Base-by-base conservation (phyloP, 805 yeast genomes). In the Pichia membranifaciens region DNA sequence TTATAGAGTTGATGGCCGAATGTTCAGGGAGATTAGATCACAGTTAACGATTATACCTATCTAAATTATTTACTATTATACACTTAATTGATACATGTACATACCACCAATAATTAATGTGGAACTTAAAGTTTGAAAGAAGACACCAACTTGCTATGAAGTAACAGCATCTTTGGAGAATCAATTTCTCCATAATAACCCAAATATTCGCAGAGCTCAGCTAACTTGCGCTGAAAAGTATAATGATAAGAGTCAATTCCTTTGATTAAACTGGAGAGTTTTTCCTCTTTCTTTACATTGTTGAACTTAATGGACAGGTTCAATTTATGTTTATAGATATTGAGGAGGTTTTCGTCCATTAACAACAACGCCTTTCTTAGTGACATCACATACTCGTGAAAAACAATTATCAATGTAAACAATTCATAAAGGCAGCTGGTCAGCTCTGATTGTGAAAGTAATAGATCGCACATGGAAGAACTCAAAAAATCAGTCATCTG, bases 1-100 rank as follows among this genome's bases (percentile, higher is more conserved):
- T 90, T 50, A 75, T 89, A 20, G 63, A 71, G 25, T 70, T 81
- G 66, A 88, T 90, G 96, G 84, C 83, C 5, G 79, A 76, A 54
- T 67, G 76, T 33, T 74, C 79, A 2, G 67, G 65, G 9, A 48
- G 44, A 36, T 38, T 38, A 8, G 22, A 42, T 17, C 35, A 35
- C 39, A 35, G 18, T 33, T 42, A 33, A 42, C 4, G n/a, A 20
- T 20, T 15, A 31, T 29, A 25, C 29, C 29, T 25, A 8, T 25
- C 7, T 25, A 17, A 25, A 16, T 5, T 33, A 16, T 44, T 16
- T n/a, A 33, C 43, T 38, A 44, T 36, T 42, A 28, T 36, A 43
- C 29, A 33, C 8, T 33, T 33, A 7, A 9, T 33, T 17, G 23
- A 43, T 22, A 36, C 41, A 32, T 13, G 36, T 25, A 34, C 34